Base-by-base conservation (phyloP, 208 protist species). In the Leptomonas pyrrhocoris region DNA sequence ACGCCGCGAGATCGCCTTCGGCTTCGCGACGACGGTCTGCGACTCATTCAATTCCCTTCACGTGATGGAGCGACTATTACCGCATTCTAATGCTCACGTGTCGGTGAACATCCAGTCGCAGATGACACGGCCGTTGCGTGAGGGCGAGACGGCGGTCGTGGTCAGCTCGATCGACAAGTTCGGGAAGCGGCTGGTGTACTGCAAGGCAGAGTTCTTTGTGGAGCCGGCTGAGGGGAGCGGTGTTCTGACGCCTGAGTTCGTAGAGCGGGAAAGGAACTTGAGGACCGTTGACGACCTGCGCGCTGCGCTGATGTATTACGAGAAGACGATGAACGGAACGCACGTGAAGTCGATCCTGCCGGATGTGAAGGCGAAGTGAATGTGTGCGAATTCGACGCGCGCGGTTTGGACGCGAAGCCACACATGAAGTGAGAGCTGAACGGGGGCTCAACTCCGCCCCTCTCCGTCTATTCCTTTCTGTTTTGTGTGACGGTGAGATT, bases 11-110 rank as follows among this genome's bases (percentile, higher is more conserved):
- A 71, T 93, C 34, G 69, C 68, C n/a, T 31, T 55, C 5, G 90
- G 90, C 34, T 80, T 80, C 21, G 70, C 84, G 34, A 83, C 69
- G 2, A 63, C 80, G 21, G 59, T 91, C 46, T 68, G 78, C n/a
- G 87, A 93, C 73, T 84, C 74, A 2, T 80, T 62, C 50, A 93
- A 89, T 56, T 92, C 87, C 0, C 55, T 90, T 28, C 90, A 95
- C 45, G 79, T 92, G 28, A 85, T 89, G 71, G 77, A 87, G 65
- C 78, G 83, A 0, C 73, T 95, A 6, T 28, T 90, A 25, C 85
- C 90, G 3, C 57, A 67, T 23, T 68, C 36, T 1, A 57, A 61
- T 38, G n/a, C 60, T 27, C 90, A 95, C 68, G 90, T 95, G 25
- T 92, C 85, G 23, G 85, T 93, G 51, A 83, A 68, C 64, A 73